Evolutionary conservation across 2,329 filamentous ascomycete genomes (phyloP).

Genomic region (Colletotrichum kahawae): DNA sequence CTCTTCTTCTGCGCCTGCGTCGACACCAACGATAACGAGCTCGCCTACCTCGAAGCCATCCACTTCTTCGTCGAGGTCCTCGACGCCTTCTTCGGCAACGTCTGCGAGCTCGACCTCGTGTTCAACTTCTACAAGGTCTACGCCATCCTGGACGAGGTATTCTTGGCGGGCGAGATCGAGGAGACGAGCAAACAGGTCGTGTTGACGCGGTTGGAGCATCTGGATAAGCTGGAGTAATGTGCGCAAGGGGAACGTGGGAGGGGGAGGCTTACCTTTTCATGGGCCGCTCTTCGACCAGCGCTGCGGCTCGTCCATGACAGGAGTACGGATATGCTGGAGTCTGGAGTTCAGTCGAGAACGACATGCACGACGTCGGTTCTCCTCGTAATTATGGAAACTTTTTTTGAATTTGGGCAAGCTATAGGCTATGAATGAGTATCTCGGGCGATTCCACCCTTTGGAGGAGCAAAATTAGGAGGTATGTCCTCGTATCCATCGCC

Average conservation of each 20-base stretch:
- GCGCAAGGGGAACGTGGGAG: not conserved
- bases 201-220: conserved; percentile 87
- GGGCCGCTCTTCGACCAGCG: not conserved
- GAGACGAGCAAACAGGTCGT: conserved; percentile 99
- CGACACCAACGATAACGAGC: conserved; percentile 98
- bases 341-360: conserved; percentile 10
- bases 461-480: not conserved
- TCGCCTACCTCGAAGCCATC: conserved; percentile 95
- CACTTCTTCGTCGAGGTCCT: conserved; percentile 99
- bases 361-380: not conserved
- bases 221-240: conserved; percentile 90
- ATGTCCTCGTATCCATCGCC: not conserved
- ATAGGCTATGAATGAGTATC: not conserved
- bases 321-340: conserved; percentile 14
- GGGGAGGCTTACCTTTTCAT: not conserved
- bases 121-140: conserved; percentile 91
- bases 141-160: conserved; percentile 97
- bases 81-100: conserved; percentile 98
- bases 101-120: conserved; percentile 94
- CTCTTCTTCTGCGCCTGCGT: conserved; percentile 99
- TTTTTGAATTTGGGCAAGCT: not conserved
- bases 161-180: conserved; percentile 96
- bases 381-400: not conserved
- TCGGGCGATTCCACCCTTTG: not conserved
- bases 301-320: not conserved